phyloP scores from a whole-genome alignment of 306 rosid genomes.

The Boehmeria nivea region DNA sequence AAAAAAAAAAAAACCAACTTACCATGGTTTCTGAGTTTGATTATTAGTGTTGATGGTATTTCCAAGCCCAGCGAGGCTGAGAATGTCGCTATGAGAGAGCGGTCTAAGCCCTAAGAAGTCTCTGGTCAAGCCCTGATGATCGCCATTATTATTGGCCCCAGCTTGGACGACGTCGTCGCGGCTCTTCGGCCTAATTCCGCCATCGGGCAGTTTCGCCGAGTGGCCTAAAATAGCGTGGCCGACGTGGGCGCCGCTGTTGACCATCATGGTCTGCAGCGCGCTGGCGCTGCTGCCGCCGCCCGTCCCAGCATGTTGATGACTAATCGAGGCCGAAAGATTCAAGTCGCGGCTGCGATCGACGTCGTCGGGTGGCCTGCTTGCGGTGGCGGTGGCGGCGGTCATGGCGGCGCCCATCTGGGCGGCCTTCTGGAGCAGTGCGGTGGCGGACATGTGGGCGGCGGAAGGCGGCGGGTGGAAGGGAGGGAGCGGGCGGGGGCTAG shows the following conservation, averaged over 20 bases:
- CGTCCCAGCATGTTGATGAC: neutral
- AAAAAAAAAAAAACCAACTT: constrained; percentile 35
- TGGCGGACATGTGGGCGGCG: constrained; percentile 91
- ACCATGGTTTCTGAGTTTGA: constrained; percentile 69
- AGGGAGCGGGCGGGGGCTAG: constrained; percentile 39
- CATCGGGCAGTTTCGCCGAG: too few relatives aligned
- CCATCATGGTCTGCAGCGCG: too few relatives aligned
- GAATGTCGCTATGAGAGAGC: constrained; percentile 61
- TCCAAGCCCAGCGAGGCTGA: constrained; percentile 63
- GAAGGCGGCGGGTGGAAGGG: constrained; percentile 39
- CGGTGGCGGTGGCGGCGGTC: constrained; percentile 21
- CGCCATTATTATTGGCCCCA: neutral
- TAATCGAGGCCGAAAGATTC: neutral
- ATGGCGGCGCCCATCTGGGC: constrained; percentile 91
- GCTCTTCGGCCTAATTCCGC: constrained; percentile 21
- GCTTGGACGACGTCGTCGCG: constrained; percentile 67
- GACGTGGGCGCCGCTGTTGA: too few relatives aligned
- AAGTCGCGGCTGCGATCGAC: constrained; percentile 5
- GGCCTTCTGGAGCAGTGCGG: constrained; percentile 94
- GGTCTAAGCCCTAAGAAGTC: constrained; percentile 90
- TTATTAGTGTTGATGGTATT: constrained; percentile 37
- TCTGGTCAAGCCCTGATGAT: constrained; percentile 53
- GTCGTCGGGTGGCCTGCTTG: neutral
- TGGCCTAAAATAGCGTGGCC: too few relatives aligned
- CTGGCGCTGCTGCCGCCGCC: too few relatives aligned